Base-by-base conservation (phyloP, 2,329 filamentous ascomycete genomes). In the Penicillium sclerotiorum region DNA sequence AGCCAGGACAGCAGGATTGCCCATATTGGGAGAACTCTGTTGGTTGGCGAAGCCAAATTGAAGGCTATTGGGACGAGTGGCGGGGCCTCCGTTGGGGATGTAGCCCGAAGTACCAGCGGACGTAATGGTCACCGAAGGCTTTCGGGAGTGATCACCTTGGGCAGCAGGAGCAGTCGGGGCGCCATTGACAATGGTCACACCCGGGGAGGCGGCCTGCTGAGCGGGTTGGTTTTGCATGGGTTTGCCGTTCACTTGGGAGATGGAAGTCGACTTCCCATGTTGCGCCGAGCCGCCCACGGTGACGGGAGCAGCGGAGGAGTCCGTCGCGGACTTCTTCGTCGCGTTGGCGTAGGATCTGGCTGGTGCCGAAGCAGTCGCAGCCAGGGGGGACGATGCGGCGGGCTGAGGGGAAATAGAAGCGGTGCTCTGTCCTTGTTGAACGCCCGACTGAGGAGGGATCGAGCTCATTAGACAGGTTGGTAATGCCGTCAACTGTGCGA, bases 51-150 rank as follows among this genome's bases (percentile, higher is more conserved):
- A 92, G 59, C 90, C 91, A 65, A 96, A 96, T 76, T 89, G 88
- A 69, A 94, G 89, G 60, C 78, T 74, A 64, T 75, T 80, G 55
- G 78, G 70, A 50, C 77, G 75, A 61, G 67, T 72, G 18, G 84
- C 82, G 48, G 82, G 80, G 49, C 84, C 88, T 63, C 90, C 90
- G 79, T 95, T 95, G 62, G 87, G 81, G 53, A 86, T 83, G 70
- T 85, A 89, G 67, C 86, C 86, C 61, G 81, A 88, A 48, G 89
- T 83, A 61, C 88, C 89, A 68, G 89, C 88, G 62, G 90, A 87
- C 71, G 84, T 91, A 78, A 96, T 96, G 65, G 92, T 95, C 65
- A 96, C 88, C 15, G 93, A 96, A 58, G 86, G 85, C 76, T 95
- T 96, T 69, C 90, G 85, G 68, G 80, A 82, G 77, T 97, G 92